Conservation (phyloP, 2,329 filamentous ascomycete genomes). For the Amesomyces nigricolor region DNA sequence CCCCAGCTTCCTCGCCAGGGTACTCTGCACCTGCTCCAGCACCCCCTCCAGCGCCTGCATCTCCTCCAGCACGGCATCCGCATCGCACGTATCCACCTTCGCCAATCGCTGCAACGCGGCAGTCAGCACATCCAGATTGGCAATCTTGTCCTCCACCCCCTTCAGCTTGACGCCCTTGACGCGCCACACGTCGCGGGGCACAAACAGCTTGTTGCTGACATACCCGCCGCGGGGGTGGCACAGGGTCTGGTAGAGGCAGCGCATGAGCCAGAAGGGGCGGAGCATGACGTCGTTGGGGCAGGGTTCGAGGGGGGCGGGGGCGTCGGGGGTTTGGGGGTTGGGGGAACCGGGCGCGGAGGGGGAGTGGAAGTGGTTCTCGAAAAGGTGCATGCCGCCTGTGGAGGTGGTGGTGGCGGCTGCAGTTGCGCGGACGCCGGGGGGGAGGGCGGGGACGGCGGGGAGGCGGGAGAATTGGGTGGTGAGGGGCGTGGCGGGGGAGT, state of each 20-base stretch:
- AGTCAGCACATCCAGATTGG: slow-evolving; percentile 85
- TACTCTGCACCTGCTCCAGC: slow-evolving; percentile 76
- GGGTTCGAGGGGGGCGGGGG: slow-evolving; percentile 76
- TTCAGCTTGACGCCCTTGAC: slow-evolving; percentile 92
- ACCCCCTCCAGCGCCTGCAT: slow-evolving; percentile 85
- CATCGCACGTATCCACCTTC: slow-evolving; percentile 80
- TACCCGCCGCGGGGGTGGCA: slow-evolving; percentile 89
- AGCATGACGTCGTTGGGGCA: slow-evolving; percentile 85
- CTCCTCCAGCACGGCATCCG: slow-evolving; percentile 86
- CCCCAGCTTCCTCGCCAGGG: slow-evolving; percentile 78
- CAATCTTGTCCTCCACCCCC: slow-evolving; percentile 86
- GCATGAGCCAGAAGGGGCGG: slow-evolving; percentile 98
- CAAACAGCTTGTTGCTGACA: slow-evolving; percentile 82
- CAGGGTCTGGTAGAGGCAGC: slow-evolving; percentile 86
- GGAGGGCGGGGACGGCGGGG: slow-evolving; percentile 55
- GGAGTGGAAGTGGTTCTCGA: slow-evolving; percentile 77
- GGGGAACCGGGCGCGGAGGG: slow-evolving; percentile 59
- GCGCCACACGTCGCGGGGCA: slow-evolving; percentile 88
- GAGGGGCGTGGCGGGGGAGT: slow-evolving; percentile 68
- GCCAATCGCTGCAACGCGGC: slow-evolving; percentile 79
- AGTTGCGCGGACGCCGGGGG: slow-evolving; percentile 53
- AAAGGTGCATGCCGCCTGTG: slow-evolving; percentile 68
- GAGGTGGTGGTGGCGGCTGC: slow-evolving; percentile 45
- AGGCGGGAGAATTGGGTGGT: slow-evolving; percentile 59
- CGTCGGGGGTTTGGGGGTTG: slow-evolving; percentile 55